A percentile compares a stretch with the other conserved stretches of the same genome.
phyloP scores from a whole-genome alignment of 768 basidiomycete genomes.

The Mycena haematopus region DNA sequence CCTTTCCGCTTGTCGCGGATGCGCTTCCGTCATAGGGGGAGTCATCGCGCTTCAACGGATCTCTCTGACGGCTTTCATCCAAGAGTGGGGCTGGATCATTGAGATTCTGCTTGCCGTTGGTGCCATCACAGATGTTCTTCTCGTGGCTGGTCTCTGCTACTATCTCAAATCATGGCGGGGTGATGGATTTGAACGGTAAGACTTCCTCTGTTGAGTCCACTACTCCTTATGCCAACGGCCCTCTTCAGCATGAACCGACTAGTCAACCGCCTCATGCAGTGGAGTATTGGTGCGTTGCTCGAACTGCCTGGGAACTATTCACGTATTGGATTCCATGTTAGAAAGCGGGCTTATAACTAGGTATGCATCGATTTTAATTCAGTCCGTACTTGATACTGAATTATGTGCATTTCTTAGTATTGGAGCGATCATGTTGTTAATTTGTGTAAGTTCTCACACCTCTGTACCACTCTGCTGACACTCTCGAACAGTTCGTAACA shows the following conservation, averaged over 20 bases:
- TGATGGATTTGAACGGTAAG: slow-evolving; percentile 9
- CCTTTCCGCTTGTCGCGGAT: slow-evolving; percentile 5
- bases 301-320: too few species aligned
- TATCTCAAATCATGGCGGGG: slow-evolving; percentile 13
- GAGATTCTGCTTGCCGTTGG: slow-evolving; percentile 6
- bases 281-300: slow-evolving; percentile 12
- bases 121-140: slow-evolving; percentile 10
- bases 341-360: slow-evolving; percentile 18
- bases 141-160: slow-evolving; percentile 14
- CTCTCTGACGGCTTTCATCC: not conserved
- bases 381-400: not conserved
- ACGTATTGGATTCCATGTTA: not conserved
- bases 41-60: not conserved
- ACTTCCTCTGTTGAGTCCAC: not conserved
- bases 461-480: not conserved
- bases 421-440: not conserved
- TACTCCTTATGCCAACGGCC: not conserved
- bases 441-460: slow-evolving; percentile 6
- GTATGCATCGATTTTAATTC: not conserved
- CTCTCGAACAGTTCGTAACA: slow-evolving; percentile 10
- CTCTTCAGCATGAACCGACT: slow-evolving; percentile 10
- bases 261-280: slow-evolving; percentile 18
- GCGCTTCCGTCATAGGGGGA: not conserved
- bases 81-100: slow-evolving; percentile 12
- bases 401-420: not conserved